Evolutionary conservation across 2,329 filamentous ascomycete genomes (phyloP).

Genomic region (Colletotrichum spinosum): DNA sequence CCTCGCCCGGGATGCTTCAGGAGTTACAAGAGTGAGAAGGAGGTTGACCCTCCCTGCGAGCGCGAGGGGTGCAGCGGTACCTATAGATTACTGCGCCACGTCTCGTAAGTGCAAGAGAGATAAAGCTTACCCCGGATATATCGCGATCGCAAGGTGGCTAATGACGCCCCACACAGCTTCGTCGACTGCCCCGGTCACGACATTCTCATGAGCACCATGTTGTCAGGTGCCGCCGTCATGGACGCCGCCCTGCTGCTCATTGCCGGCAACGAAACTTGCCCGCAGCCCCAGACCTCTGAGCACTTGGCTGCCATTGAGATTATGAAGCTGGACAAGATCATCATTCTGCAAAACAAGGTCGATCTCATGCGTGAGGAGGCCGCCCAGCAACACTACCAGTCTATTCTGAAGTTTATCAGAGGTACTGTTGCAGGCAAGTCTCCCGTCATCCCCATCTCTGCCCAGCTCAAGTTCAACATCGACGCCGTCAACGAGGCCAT

Average conservation of each 20-base stretch:
- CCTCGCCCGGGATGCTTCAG: constrained; percentile 95
- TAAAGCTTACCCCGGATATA: constrained; percentile 27
- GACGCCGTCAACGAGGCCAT: constrained; percentile 97
- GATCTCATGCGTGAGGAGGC: constrained; percentile 97
- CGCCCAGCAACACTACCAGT: constrained; percentile 93
- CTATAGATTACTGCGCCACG: constrained; percentile 90
- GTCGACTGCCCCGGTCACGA: constrained; percentile 99
- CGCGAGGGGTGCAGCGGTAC: constrained; percentile 89
- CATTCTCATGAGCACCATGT: constrained; percentile 99
- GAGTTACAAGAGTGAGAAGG: constrained; percentile 99
- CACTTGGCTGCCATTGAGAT: constrained; percentile 99
- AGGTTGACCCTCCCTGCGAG: constrained; percentile 96
- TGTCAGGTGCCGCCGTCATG: constrained; percentile 99
- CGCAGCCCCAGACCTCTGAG: constrained; percentile 97
- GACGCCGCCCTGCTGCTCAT: constrained; percentile 96
- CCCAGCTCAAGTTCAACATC: constrained; percentile 99
- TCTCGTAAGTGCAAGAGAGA: constrained; percentile 75
- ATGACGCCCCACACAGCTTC: constrained; percentile 68
- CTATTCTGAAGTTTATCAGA: constrained; percentile 97
- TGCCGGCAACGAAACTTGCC: constrained; percentile 97
- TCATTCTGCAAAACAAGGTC: constrained; percentile 99
- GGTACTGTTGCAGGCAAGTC: constrained; percentile 96
- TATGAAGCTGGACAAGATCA: constrained; percentile 99
- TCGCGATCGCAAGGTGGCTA: constrained; percentile 38
- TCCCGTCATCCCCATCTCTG: constrained; percentile 95